Base-by-base conservation (phyloP, 805 yeast genomes). In the Kockiozyma suomiensis region DNA sequence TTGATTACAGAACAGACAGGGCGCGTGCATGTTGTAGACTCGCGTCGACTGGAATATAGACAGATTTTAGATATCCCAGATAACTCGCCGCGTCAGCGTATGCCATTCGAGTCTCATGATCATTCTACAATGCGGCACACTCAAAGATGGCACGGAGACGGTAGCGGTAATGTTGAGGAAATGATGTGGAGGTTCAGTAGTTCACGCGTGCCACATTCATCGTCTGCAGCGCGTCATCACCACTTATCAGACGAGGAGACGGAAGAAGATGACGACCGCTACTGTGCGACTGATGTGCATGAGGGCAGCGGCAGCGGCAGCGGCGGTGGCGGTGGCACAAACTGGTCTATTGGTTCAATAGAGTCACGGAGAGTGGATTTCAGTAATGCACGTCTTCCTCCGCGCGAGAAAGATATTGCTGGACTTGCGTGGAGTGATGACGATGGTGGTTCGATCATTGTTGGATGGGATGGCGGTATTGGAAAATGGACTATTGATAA, bases 1-100 rank as follows among this genome's bases (percentile, higher is more conserved):
- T 82, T 88, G 54, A 79, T 92, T 1, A 81, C 87, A 55, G 97
- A 92, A 71, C 97, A 92, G 68, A 87, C 85, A 54, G 96, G 96
- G 0, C 79, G 96, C 55, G 88, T 92, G 2, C 98, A 92, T 74
- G 77, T 91, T 58, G 77, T 92, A 28, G 97, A 92, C 71, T 80
- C 90, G 26, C 81, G 96, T 62, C 83, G 87, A 68, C 82, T 84
- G 65, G 76, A 80, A 59, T 85, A 87, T 66, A 93, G 88, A 70
- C 93, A 88, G 71, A 90, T 91, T 38, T 78, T 90, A 33, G 66
- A 65, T 32, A 63, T 72, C 21, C 73, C 74, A n/a, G 23, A n/a
- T 21, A 26, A 38, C 25, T 23, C 54, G 38, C 30, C 37, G 37
- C 47, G 38, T 17, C 38, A 26, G 35, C 54, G 26, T 21, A 23